A percentile compares a stretch with the other conserved stretches of the same genome.
Conservation (phyloP, 176 grass and related monocot species). For the Sorghum bicolor region DNA sequence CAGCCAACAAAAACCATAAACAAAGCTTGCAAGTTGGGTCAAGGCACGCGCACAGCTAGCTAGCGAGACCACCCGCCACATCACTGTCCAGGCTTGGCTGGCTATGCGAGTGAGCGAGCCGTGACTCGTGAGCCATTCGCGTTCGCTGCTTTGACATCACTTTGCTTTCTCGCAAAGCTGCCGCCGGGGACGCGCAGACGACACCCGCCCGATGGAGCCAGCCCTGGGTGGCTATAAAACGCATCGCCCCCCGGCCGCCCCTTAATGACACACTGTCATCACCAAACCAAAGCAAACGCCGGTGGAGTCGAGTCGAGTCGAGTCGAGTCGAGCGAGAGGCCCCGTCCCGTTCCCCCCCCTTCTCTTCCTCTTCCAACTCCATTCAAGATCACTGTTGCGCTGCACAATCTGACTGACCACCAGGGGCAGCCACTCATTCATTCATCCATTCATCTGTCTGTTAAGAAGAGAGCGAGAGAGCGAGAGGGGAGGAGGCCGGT, state of each 20-base stretch:
- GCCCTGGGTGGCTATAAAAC: conserved; percentile 20
- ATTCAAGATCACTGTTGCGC: not conserved
- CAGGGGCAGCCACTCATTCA: not conserved
- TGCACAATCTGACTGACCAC: not conserved
- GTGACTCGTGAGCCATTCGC: not conserved
- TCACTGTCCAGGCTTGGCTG: not conserved
- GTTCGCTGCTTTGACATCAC: not conserved
- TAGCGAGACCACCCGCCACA: too few relatives aligned
- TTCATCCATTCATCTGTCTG: not conserved
- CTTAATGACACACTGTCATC: conserved; percentile 37
- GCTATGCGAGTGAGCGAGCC: not conserved
- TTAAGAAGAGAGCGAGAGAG: not conserved
- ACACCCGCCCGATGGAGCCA: too few relatives aligned
- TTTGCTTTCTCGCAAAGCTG: conserved; percentile 41
- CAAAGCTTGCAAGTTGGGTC: not conserved
- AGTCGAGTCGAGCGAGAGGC: not conserved
- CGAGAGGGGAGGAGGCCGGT: not conserved
- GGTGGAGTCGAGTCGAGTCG: not conserved
- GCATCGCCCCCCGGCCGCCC: not conserved
- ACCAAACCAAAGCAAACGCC: not conserved
- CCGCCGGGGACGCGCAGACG: not conserved
- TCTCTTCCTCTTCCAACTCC: not conserved
- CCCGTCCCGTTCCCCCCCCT: not conserved
- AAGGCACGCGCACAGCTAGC: too few relatives aligned
- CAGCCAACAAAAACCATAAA: conserved; percentile 26